Evolutionary conservation across 2,329 filamentous ascomycete species (phyloP), one percentile per base, ranked within the genome.

Genomic region (Hymenoscyphus albidus): DNA sequence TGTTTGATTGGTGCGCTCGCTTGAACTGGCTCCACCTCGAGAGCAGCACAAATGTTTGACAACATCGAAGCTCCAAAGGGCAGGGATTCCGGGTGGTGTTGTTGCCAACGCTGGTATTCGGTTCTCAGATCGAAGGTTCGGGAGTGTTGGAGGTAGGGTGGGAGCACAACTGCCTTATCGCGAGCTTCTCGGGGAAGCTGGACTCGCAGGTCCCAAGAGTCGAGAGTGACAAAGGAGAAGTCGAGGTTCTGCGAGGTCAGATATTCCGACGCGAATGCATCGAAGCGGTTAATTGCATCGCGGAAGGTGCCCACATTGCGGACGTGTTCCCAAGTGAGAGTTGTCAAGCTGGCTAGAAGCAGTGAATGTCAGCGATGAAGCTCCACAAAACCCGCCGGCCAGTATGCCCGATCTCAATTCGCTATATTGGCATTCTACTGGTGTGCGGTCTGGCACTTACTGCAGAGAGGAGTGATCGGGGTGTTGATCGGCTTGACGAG

Each of bases 401-500:
- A 51, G 12, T 12, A 27, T 22, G 44, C 22, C 44, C 44, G 18
- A 27, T 51, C 44, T 51, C 44, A 51, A 27, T 51, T 48, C 44
- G 1, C 14, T 22, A 27, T 22, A 3, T 44, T 16, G 48, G 61
- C 60, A 67, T 70, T 68, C 64, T 67, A 64, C 66, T 65, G 12
- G 56, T 27, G 18, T 58, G 38, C 55, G 13, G 4, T 31, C 51
- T 70, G 71, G 73, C 69, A 90, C 93, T 89, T 89, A 97, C 93
- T 99, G 87, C 95, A 99, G 62, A 99, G 85, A 67, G 95, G 95
- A 70, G 95, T 99, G 76, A 99, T 99, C 63, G 95, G 95, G 57
- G 95, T 99, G 81, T 98, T 99, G 81, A 97, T 90, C 4, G 95
- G 95, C 81, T 98, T 98, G 74, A 99, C 95, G 55, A 99, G 90